Evolutionary conservation across 495 filamentous ascomycete species (phyloP).

Genomic region (Talaromyces nanjingensis): DNA sequence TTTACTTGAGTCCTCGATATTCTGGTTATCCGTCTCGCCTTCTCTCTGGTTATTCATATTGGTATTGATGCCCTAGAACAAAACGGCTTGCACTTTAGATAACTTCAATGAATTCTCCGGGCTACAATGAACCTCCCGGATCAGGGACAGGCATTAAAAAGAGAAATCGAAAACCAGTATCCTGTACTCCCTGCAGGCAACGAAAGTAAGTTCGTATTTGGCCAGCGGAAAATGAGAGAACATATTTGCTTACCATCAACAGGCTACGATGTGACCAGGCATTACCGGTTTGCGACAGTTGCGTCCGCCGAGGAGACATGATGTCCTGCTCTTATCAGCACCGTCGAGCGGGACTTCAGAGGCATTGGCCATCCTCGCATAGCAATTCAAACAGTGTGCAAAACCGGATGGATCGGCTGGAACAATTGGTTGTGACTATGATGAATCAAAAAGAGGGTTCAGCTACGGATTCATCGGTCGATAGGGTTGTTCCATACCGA

Average conservation of each 20-base stretch:
- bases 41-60: neutral
- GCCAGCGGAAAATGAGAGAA: neutral
- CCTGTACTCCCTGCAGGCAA: neutral
- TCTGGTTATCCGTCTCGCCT: neutral
- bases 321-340: constrained; percentile 1
- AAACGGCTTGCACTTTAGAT: neutral
- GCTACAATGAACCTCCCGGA: neutral
- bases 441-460: neutral
- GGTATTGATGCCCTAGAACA: neutral
- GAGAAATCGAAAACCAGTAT: neutral
- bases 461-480: neutral
- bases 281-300: neutral
- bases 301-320: neutral
- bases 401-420: neutral
- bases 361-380: neutral
- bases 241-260: neutral
- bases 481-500: neutral
- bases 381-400: neutral
- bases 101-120: neutral
- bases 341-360: neutral
- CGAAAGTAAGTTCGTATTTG: neutral
- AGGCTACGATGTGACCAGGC: neutral
- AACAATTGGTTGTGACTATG: neutral
- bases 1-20: neutral
- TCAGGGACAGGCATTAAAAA: neutral